These are phyloP conservation scores for Cystobasidium pallidum DNA, from an alignment of 1,284 basidiomycete species.

Conservation along the genomic window DNA sequence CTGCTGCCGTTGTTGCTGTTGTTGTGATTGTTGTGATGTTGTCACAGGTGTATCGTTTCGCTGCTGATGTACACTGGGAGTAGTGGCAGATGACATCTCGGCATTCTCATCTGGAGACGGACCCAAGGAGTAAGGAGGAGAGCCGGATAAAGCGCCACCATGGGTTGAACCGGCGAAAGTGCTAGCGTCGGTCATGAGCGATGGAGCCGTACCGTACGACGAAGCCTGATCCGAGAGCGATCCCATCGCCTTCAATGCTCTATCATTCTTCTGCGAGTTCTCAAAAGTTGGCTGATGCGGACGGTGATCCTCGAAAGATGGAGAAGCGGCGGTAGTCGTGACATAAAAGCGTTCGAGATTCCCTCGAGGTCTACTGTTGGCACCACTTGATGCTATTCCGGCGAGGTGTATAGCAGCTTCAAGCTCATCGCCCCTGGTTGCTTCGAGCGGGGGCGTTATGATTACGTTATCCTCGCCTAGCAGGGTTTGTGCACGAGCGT, in stretches of 20 bases:
- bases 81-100: background rate
- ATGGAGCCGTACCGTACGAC: conserved; percentile 13
- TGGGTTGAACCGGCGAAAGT: background rate
- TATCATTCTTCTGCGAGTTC: background rate
- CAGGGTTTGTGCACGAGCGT: background rate
- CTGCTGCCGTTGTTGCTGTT: background rate
- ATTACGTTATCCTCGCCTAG: background rate
- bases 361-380: background rate
- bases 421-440: background rate
- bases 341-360: background rate
- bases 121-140: background rate
- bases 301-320: background rate
- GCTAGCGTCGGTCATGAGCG: background rate
- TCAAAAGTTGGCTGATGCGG: background rate
- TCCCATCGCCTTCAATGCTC: background rate
- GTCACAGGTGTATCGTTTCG: too few species aligned
- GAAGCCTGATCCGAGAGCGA: conserved; percentile 4
- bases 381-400: conserved; percentile 2
- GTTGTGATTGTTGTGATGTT: too few species aligned
- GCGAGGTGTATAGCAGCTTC: conserved; percentile 27
- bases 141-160: background rate
- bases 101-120: background rate
- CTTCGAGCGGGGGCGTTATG: background rate
- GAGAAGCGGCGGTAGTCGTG: background rate
- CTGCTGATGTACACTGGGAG: background rate